Percentiles rank a stretch among this genome's conserved stretches.
Conservation (phyloP, 495 filamentous ascomycete genomes). For the Aspergillus homomorphus region DNA sequence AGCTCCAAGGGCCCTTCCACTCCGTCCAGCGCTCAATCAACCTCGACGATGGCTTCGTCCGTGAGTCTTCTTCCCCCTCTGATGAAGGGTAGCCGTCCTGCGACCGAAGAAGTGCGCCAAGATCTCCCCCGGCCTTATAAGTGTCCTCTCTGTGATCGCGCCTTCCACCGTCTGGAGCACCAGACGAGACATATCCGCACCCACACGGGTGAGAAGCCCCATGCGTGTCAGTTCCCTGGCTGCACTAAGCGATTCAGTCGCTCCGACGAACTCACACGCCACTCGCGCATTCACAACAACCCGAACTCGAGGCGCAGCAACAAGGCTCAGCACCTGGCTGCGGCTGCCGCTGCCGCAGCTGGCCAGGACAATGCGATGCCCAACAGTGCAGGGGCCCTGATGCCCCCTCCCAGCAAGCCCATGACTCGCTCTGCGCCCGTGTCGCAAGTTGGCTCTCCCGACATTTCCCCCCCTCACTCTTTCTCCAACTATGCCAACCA, state of each 20-base stretch:
- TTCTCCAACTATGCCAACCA: slow-evolving; percentile 72
- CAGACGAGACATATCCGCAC: slow-evolving; percentile 97
- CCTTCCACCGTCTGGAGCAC: slow-evolving; percentile 97
- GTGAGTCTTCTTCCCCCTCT: slow-evolving; percentile 64
- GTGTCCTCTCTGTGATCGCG: slow-evolving; percentile 97
- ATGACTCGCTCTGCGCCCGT: slow-evolving; percentile 83
- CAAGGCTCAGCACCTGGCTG: slow-evolving; percentile 69
- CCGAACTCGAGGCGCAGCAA: slow-evolving; percentile 93
- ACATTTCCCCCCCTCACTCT: slow-evolving; percentile 92
- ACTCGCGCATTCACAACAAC: slow-evolving; percentile 98
- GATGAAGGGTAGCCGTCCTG: slow-evolving; percentile 63
- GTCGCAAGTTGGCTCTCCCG: slow-evolving; percentile 85
- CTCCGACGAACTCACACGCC: slow-evolving; percentile 93
- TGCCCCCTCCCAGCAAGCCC: slow-evolving; percentile 73
- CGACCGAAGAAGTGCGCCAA: slow-evolving; percentile 56
- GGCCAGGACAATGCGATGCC: slow-evolving; percentile 51
- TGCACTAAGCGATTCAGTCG: slow-evolving; percentile 98
- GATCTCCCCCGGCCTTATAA: slow-evolving; percentile 97
- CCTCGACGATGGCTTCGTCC: slow-evolving; percentile 63
- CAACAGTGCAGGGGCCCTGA: slow-evolving; percentile 52
- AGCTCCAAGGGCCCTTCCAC: slow-evolving; percentile 21
- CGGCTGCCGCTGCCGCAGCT: slow-evolving; percentile 51
- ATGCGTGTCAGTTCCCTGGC: slow-evolving; percentile 88
- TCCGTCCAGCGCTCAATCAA: slow-evolving; percentile 32
- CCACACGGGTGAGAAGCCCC: slow-evolving; percentile 97